Percentiles rank a stretch among this genome's conserved stretches.
Conservation (phyloP, 306 rosid species). For the Prunus kanzakura region DNA sequence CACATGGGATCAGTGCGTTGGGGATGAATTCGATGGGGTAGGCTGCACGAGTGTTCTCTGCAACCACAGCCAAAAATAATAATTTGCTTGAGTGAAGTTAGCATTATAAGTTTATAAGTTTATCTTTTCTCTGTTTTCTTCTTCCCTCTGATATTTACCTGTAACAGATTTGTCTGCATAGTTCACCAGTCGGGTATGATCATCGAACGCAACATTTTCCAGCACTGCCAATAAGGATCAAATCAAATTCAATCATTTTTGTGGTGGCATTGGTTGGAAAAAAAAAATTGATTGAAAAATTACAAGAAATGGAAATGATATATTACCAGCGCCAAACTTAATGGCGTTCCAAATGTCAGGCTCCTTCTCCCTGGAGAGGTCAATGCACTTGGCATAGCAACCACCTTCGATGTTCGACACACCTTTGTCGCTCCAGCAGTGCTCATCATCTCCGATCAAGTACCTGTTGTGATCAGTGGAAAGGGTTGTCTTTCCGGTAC, state of each 20-base stretch:
- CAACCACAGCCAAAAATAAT: constrained; percentile 1
- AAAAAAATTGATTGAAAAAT: no score
- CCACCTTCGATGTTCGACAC: constrained; percentile 56
- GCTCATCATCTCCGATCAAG: constrained; percentile 52
- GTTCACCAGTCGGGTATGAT: constrained; percentile 66
- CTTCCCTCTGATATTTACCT: constrained; percentile 33
- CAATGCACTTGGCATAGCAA: constrained; percentile 53
- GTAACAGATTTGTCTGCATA: constrained; percentile 72
- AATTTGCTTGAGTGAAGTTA: no score
- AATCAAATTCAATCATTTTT: neutral
- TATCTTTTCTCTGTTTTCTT: neutral
- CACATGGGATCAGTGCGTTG: constrained; percentile 74
- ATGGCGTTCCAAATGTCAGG: constrained; percentile 61
- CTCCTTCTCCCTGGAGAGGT: constrained; percentile 45
- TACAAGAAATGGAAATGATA: neutral
- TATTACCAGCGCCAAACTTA: constrained; percentile 50
- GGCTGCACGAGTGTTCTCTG: constrained; percentile 85
- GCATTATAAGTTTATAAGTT: no score
- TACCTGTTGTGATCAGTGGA: constrained; percentile 47
- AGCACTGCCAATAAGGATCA: constrained; percentile 40
- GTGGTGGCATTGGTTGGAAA: neutral
- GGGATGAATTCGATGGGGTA: constrained; percentile 88
- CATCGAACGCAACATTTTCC: constrained; percentile 83
- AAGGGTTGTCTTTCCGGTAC: constrained; percentile 47
- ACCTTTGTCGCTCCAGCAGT: constrained; percentile 43